Evolutionary conservation across 345 rosid genomes (phyloP).

Genomic region (Salix brachista): DNA sequence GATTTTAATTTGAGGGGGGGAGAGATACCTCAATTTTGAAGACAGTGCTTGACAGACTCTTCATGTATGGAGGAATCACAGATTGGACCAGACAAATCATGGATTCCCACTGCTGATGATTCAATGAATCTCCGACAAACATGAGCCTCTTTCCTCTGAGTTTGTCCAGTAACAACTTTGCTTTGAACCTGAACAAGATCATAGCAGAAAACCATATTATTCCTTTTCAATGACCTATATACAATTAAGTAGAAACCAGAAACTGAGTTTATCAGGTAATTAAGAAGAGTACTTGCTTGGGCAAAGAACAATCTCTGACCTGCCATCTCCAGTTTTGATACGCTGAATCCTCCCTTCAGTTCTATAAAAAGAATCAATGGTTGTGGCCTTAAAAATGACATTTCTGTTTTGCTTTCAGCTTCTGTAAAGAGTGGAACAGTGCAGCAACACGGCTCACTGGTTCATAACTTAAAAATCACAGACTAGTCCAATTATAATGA

Average conservation of each 20-base stretch:
- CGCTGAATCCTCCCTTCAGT: slow-evolving; percentile 17
- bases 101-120: slow-evolving; percentile 23
- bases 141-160: slow-evolving; percentile 23
- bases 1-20: background rate
- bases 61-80: slow-evolving; percentile 15
- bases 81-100: slow-evolving; percentile 24
- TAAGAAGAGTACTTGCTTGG: slow-evolving; percentile 1
- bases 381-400: background rate
- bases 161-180: slow-evolving; percentile 35
- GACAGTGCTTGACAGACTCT: slow-evolving; percentile 6
- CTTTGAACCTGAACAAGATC: slow-evolving; percentile 38
- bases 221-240: background rate
- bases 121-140: slow-evolving; percentile 29
- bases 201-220: background rate
- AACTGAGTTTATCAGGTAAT: background rate
- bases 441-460: background rate
- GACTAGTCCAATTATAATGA: background rate
- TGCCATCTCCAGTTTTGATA: slow-evolving; percentile 23
- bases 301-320: slow-evolving; percentile 12
- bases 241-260: background rate
- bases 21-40: slow-evolving; percentile 21
- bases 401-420: background rate
- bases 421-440: background rate
- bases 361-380: background rate
- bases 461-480: background rate